Evolutionary conservation across 345 rosid genomes (phyloP), one percentile per base, ranked within the genome.

Genomic region (Salix arbutifolia): DNA sequence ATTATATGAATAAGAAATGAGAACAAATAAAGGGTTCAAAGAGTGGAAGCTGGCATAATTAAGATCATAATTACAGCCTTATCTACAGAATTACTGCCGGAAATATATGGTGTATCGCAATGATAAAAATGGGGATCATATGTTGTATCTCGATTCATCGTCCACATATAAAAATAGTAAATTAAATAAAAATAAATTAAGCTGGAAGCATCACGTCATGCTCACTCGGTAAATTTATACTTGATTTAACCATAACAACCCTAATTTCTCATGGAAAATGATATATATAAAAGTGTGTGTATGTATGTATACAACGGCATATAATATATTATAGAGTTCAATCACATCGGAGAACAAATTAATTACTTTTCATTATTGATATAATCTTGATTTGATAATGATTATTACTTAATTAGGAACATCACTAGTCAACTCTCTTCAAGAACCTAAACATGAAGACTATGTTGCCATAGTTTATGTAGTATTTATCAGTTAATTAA

Each of bases 1-100:
- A 80, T 82, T 19, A 82, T 80, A 74, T 77, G 79, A 79, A 72
- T 75, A 73, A 12, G 83, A 80, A 66, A 70, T 70, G 46, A 69
- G 64, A 84, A 82, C 82, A 76, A 78, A 76, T 50, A 74, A 71
- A 75, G 50, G 74, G 61, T 42, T 67, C 37, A 40, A 77, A 61
- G 60, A 74, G 78, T 78, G 79, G 66, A 76, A 65, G 35, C 16
- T 31, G 65, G 62, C 42, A 83, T 80, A 62, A 70, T 80, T 73
- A 72, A 40, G 7, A 74, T 64, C 17, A 67, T 74, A 70, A 56
- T 70, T 58, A 40, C 44, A 69, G 8, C 3, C 6, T 60, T 67
- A 6, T 58, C 4, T 67, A 28, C 65, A 33, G 46, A 33, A 56
- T 28, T 52, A 53, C 37, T n/a, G 16, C 5, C 25, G 11, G 17